Conservation (phyloP, 2,329 filamentous ascomycete genomes). For the Colletotrichum brevisporum region DNA sequence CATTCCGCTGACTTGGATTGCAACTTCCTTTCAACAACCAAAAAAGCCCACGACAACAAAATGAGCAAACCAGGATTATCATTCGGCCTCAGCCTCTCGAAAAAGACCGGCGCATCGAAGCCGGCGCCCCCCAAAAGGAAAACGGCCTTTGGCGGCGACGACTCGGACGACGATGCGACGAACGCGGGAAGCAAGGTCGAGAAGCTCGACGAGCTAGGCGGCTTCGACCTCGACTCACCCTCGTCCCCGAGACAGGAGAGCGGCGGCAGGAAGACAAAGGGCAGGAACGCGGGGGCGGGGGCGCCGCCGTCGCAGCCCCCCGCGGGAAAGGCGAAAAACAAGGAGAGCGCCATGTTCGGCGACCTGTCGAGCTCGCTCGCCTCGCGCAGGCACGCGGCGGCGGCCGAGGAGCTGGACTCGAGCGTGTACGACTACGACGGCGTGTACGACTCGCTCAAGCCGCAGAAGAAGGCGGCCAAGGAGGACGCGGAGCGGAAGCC, state of each 20-base stretch:
- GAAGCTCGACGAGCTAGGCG: conserved; percentile 73
- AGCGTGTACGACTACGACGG: conserved; percentile 89
- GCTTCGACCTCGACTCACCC: conserved; percentile 53
- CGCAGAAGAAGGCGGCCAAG: conserved; percentile 68
- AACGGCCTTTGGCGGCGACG: conserved; percentile 71
- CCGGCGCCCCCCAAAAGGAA: conserved; percentile 65
- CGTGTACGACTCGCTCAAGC: conserved; percentile 83
- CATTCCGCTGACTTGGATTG: neutral
- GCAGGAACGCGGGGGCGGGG: conserved; percentile 46
- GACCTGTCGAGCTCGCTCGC: conserved; percentile 77
- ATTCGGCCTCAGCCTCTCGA: conserved; percentile 72
- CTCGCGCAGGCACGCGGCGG: conserved; percentile 74
- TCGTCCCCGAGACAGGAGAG: conserved; percentile 47
- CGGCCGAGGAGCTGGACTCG: conserved; percentile 77
- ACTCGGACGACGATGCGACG: conserved; percentile 66
- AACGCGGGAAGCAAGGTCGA: conserved; percentile 59
- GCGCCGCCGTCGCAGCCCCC: conserved; percentile 55
- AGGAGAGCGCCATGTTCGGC: conserved; percentile 65
- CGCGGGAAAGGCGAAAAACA: conserved; percentile 58
- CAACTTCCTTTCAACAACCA: neutral
- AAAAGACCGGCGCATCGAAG: conserved; percentile 68
- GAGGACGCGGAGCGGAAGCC: conserved; percentile 74
- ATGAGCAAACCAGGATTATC: conserved; percentile 66
- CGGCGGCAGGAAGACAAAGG: conserved; percentile 48
- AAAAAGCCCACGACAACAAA: conserved; percentile 23